Conservation (phyloP, 352 stramenopile genomes). For the Pythium aquatile region DNA sequence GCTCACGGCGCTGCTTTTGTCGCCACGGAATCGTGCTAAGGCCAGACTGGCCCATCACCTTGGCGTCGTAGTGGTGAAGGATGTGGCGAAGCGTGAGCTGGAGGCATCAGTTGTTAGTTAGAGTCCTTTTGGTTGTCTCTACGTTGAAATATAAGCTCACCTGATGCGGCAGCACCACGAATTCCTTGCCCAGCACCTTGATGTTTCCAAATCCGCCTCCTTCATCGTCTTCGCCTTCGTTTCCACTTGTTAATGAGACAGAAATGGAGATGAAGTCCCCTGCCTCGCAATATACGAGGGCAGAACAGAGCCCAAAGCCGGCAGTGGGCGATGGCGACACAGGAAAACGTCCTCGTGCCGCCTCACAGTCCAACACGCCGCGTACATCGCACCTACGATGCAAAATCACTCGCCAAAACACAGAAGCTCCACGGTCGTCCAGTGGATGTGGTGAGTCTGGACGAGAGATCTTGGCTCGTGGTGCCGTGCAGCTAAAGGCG, state of each 20-base stretch:
- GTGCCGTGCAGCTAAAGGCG: not conserved
- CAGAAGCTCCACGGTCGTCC: not conserved
- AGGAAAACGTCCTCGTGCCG: not conserved
- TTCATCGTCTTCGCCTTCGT: not conserved
- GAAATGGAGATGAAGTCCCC: slow-evolving; percentile 5
- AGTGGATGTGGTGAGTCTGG: not conserved
- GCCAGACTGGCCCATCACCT: not conserved
- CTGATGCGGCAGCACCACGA: slow-evolving; percentile 13
- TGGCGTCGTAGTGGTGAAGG: slow-evolving; percentile 6
- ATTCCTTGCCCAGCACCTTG: slow-evolving; percentile 17
- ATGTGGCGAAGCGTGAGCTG: slow-evolving; percentile 12
- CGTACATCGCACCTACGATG: slow-evolving; percentile 12
- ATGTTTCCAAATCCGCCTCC: not conserved
- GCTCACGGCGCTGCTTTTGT: not conserved
- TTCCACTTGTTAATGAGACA: not conserved
- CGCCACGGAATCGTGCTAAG: not conserved
- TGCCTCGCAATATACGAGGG: slow-evolving; percentile 20
- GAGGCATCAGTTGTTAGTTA: no score
- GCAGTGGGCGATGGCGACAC: not conserved
- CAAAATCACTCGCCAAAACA: slow-evolving; percentile 15
- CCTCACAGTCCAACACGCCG: slow-evolving; percentile 6
- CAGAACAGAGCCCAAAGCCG: slow-evolving; percentile 10
- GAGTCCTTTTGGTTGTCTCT: no score
- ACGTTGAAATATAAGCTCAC: not conserved
- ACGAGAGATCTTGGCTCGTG: not conserved